phyloP scores from a whole-genome alignment of 306 rosid species.

The Acmispon strigosus region DNA sequence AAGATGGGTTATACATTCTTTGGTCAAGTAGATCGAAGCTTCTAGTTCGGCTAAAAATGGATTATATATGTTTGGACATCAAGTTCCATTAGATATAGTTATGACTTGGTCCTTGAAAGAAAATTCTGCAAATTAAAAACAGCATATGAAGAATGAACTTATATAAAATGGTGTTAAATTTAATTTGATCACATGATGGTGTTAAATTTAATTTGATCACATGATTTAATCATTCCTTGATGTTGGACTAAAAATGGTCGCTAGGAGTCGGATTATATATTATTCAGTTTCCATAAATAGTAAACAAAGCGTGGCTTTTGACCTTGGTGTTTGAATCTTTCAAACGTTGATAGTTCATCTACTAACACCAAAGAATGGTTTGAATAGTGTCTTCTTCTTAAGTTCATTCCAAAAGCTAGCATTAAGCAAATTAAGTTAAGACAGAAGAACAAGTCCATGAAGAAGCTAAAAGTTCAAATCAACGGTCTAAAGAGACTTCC shows the following conservation, averaged over 20 bases:
- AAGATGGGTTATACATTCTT: not conserved
- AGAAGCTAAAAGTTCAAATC: too few species aligned
- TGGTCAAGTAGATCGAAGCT: not conserved
- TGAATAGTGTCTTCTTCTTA: not conserved
- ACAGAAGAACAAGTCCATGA: not conserved
- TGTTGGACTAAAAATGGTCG: not conserved
- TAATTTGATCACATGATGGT: not conserved
- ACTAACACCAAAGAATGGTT: slow-evolving; percentile 7
- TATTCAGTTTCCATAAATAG: not conserved
- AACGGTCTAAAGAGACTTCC: too few species aligned
- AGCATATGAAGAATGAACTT: not conserved
- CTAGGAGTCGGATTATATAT: not conserved
- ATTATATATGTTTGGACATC: not conserved
- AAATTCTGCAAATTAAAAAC: not conserved
- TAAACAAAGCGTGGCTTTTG: not conserved
- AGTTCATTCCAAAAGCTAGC: not conserved
- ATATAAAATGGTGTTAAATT: not conserved
- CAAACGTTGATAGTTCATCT: not conserved
- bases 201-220: not conserved
- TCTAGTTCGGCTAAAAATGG: not conserved
- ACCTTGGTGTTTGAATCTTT: slow-evolving; percentile 11
- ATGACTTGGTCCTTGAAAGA: slow-evolving; percentile 3
- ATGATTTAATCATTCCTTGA: not conserved
- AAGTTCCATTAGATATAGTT: not conserved
- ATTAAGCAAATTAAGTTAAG: not conserved